These are phyloP conservation scores for Echites panduratus DNA, from an alignment of 257 asterid species.

Conservation along the genomic window DNA sequence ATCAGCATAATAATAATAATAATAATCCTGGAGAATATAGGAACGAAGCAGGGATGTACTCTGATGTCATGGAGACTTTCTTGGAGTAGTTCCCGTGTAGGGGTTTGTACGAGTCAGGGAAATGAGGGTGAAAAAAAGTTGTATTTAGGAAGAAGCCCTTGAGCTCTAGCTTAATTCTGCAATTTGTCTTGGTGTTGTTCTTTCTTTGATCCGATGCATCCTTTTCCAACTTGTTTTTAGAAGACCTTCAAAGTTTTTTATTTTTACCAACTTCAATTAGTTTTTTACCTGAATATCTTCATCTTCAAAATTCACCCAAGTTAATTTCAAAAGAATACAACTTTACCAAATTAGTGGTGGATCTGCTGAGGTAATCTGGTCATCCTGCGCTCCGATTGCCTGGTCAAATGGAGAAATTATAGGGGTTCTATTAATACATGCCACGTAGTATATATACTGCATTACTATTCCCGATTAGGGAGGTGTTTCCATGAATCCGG, in stretches of 20 bases:
- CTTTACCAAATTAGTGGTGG: not conserved
- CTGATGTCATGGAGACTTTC: slow-evolving; percentile 89
- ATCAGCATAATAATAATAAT: slow-evolving; percentile 25
- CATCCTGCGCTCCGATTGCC: not conserved
- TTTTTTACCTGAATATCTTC: not conserved
- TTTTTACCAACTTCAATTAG: not conserved
- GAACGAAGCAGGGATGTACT: slow-evolving; percentile 64
- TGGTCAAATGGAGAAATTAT: not conserved
- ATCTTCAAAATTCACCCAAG: not conserved
- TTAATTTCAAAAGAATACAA: not conserved
- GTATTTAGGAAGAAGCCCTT: slow-evolving; percentile 34
- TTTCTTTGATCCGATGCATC: slow-evolving; percentile 21
- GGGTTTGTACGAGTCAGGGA: slow-evolving; percentile 11
- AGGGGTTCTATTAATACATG: not conserved
- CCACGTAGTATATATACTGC: not conserved
- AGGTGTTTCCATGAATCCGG: not conserved
- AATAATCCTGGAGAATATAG: slow-evolving; percentile 57
- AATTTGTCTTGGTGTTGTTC: slow-evolving; percentile 21
- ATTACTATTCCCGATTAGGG: not conserved
- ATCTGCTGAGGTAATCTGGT: not conserved
- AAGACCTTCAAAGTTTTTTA: slow-evolving; percentile 10
- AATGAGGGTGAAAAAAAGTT: slow-evolving; percentile 15
- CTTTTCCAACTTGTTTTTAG: slow-evolving; percentile 10
- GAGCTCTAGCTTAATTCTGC: slow-evolving; percentile 15
- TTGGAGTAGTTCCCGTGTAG: slow-evolving; percentile 46